Evolutionary conservation across 345 rosid genomes (phyloP).

Genomic region (Rhodomyrtus tomentosa): DNA sequence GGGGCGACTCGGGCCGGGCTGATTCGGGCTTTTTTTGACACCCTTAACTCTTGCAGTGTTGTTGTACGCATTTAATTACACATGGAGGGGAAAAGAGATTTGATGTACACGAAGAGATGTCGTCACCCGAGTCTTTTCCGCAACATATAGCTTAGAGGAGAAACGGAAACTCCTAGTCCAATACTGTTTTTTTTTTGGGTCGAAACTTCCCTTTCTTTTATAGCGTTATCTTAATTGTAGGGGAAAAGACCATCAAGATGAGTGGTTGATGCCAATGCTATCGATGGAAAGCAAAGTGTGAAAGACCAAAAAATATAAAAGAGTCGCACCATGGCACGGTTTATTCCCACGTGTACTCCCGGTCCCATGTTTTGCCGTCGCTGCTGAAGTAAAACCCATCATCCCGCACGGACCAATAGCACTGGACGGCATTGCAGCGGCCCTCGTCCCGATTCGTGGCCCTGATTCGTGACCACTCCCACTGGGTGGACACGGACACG

Average conservation of each 20-base stretch:
- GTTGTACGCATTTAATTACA: neutral
- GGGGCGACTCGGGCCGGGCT: too few relatives aligned
- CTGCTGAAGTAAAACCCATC: conserved; percentile 2
- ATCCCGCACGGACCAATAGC: neutral
- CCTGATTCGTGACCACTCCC: neutral
- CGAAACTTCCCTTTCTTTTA: too few relatives aligned
- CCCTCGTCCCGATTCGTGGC: neutral
- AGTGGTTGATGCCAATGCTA: too few relatives aligned
- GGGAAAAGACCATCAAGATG: too few relatives aligned
- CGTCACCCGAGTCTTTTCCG: neutral
- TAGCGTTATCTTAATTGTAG: too few relatives aligned
- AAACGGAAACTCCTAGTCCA: too few relatives aligned
- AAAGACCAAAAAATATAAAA: too few relatives aligned
- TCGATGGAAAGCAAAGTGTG: too few relatives aligned
- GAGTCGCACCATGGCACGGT: neutral
- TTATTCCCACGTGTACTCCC: neutral
- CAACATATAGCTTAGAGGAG: neutral
- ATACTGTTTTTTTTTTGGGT: too few relatives aligned
- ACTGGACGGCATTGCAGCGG: neutral
- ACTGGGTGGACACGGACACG: neutral
- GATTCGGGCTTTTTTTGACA: too few relatives aligned
- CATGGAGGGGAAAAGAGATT: neutral
- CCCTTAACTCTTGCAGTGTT: too few relatives aligned
- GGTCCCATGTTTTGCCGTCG: neutral
- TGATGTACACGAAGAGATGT: neutral